Evolutionary conservation across 208 protist species (phyloP).

Genomic region (Acanthamoeba triangularis): DNA sequence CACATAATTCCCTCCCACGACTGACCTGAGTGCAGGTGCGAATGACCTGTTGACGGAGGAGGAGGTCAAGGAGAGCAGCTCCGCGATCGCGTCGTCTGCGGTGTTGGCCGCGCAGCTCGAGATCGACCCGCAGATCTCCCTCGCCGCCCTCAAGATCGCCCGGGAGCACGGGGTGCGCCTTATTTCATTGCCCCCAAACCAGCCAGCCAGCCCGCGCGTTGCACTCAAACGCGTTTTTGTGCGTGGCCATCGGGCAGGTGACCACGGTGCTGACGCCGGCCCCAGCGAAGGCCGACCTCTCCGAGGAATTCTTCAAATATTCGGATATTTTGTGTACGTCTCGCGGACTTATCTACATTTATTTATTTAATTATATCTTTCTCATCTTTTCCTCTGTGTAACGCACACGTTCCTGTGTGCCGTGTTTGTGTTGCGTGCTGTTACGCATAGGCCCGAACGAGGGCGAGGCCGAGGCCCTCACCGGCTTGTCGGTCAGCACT

Average conservation of each 20-base stretch:
- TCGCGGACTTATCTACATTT: too few species aligned
- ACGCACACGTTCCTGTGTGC: too few species aligned
- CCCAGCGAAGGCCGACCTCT: neutral
- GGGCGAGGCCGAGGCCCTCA: neutral
- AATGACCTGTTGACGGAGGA: constrained; percentile 4
- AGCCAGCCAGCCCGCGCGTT: too few species aligned
- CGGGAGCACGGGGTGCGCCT: neutral
- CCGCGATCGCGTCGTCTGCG: neutral
- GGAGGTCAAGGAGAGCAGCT: neutral
- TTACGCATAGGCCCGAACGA: constrained; percentile 12
- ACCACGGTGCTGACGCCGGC: constrained; percentile 30
- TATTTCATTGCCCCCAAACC: too few species aligned
- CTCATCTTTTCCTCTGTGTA: too few species aligned
- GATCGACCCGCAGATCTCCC: neutral
- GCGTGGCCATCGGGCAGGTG: too few species aligned
- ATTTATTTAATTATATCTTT: too few species aligned
- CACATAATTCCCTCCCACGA: too few species aligned
- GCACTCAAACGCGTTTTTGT: too few species aligned
- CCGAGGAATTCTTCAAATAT: constrained; percentile 31
- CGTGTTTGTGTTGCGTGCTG: too few species aligned
- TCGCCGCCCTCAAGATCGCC: constrained; percentile 17
- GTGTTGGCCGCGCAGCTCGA: constrained; percentile 23
- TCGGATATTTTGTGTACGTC: constrained; percentile 25
- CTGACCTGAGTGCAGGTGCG: too few species aligned
- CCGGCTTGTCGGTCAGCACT: constrained; percentile 15